These are phyloP conservation scores for Mycosphaerella arachidis DNA, from an alignment of 2,329 filamentous ascomycete genomes.

Conservation along the genomic window DNA sequence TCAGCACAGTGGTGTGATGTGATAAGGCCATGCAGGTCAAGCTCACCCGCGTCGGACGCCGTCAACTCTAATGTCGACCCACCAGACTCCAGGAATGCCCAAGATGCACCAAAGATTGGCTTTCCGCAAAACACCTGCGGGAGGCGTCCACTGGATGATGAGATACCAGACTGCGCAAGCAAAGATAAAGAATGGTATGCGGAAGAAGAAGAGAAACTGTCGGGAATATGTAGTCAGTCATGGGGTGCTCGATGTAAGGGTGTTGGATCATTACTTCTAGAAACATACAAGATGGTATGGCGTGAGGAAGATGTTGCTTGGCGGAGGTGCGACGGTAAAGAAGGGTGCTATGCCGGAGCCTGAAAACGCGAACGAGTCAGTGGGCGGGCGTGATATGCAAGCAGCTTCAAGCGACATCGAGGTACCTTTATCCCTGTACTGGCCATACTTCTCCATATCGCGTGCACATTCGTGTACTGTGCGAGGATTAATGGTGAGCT, in stretches of 20 bases:
- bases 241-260: background rate
- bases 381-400: conserved; percentile 5
- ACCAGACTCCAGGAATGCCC: conserved; percentile 89
- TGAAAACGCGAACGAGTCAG: conserved; percentile 38
- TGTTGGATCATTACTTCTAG: too few species aligned
- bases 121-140: conserved; percentile 68
- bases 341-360: conserved; percentile 96
- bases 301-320: conserved; percentile 59
- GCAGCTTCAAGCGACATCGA: conserved; percentile 5
- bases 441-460: conserved; percentile 88
- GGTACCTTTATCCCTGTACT: conserved; percentile 82
- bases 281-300: conserved; percentile 30
- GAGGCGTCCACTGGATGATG: conserved; percentile 65
- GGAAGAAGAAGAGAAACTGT: conserved; percentile 70
- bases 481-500: background rate
- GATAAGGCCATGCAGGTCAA: conserved; percentile 5
- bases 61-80: conserved; percentile 97
- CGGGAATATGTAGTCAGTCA: background rate
- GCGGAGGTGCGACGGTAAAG: conserved; percentile 69
- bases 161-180: conserved; percentile 32
- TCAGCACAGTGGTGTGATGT: conserved; percentile 7
- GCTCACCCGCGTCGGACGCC: conserved; percentile 82
- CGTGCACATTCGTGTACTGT: conserved; percentile 4
- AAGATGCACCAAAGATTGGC: conserved; percentile 82
- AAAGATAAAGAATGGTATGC: conserved; percentile 75